Base-by-base conservation (phyloP, 805 yeast species). In the Hemisphaericaspora nanyangensis region DNA sequence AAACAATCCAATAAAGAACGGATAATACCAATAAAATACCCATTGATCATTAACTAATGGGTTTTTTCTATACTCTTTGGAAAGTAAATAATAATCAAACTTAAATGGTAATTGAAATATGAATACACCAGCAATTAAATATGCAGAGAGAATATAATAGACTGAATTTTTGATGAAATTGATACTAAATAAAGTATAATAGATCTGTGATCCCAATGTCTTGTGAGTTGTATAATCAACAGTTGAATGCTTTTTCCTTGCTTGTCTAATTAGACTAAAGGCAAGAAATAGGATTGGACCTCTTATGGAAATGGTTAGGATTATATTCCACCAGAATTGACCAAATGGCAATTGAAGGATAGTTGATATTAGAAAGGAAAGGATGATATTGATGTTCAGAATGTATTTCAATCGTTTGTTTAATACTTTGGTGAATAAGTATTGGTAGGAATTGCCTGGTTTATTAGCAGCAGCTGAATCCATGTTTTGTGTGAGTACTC, bases 11-110 rank as follows among this genome's bases (percentile, higher is more conserved):
- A 70, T 50, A 18, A 65, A 54, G 1, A 61, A 8, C 18, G 74
- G 61, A 31, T 63, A 68, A 49, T 66, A 76, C 74, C 78, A 75
- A 47, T 59, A 75, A 50, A 63, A 77, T 4, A 78, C 68, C 62
- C 69, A 69, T 34, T 64, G 61, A 46, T 69, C 74, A 40, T 68
- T 69, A 29, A 63, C 49, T 31, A 56, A 52, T 5, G 72, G 71
- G 37, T 49, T 55, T 20, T 52, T 55, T 34, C 68, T 62, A 45
- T 63, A 68, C 35, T 66, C 73, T 43, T 66, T 66, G 10, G 70
- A 58, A 17, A 64, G 48, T 7, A 58, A 46, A 42, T 59, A 63
- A 45, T 61, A 65, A 17, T 60, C 48, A 19, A 38, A 41, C 26
- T 44, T 44, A 30, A 60, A 46, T 17, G 63, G 53, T 25, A 61